Evolutionary conservation across 495 filamentous ascomycete species (phyloP), one percentile per base, ranked within the genome.

Genomic region (Annulohypoxylon moriforme): DNA sequence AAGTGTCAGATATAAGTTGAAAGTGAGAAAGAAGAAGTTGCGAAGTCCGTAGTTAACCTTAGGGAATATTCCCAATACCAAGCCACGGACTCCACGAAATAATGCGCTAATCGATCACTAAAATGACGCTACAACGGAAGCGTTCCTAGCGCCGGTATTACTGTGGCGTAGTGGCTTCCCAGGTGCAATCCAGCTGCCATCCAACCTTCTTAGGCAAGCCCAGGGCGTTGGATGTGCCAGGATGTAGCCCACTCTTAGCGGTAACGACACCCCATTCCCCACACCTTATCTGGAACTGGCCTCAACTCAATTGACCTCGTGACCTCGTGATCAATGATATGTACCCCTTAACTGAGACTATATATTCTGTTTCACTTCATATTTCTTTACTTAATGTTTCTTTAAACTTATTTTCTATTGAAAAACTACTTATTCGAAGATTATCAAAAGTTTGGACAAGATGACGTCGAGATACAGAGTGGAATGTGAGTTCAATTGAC

Each of bases 381-480:
- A 46, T 65, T 64, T 24, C 14, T 24, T 58, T 65, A n/a, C 27
- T 8, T 47, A 31, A 16, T 40, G 1, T 7, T 57, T 40, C 22
- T 60, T 25, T 56, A 60, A 44, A 44, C 60, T 36, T 5, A 33
- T 38, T 44, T 40, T 46, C 14, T 10, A 11, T 55, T 20, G 10
- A 53, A 13, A 14, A 1, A 14, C 11, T 1, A 38, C 22, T 13
- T 46, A 72, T 1, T 31, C 18, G 18, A 55, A 63, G 8, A 27
- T 9, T 25, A 49, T 55, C 62, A 16, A 31, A 49, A 64, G 22
- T 55, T 73, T 25, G 7, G 18, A 33, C 58, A 72, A 52, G 20
- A 97, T 97, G 94, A 97, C 94, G 13, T 93, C 93, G 16, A 87
- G 94, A 60, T 97, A 97, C 78, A 88, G 94, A 53, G 94, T 97